phyloP scores from a whole-genome alignment of 129 eudicot genomes.

The Saposhnikovia divaricata region DNA sequence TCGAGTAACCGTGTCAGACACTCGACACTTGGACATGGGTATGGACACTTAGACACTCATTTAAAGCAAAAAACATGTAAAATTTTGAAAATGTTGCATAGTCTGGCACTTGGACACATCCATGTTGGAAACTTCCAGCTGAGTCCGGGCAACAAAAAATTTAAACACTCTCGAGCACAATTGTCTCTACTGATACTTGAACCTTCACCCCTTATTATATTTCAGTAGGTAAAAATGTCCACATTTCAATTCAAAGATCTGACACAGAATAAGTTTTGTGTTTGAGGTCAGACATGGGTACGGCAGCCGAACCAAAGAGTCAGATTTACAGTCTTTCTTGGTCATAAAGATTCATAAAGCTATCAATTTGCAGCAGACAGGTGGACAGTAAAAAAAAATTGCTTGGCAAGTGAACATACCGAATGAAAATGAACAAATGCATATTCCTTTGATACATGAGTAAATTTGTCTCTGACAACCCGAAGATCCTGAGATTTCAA shows the following conservation, averaged over 20 bases:
- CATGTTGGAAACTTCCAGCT: no score
- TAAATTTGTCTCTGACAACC: conserved; percentile 90
- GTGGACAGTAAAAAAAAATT: neutral
- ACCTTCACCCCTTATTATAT: neutral
- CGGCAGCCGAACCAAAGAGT: no score
- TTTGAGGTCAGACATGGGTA: neutral
- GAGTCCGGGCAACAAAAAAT: no score
- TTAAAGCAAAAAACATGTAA: no score
- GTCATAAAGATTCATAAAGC: neutral
- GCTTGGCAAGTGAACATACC: conserved; percentile 30
- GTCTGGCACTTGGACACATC: no score
- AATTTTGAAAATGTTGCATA: no score
- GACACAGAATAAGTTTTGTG: neutral
- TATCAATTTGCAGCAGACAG: neutral
- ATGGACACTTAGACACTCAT: no score
- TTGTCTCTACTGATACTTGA: neutral
- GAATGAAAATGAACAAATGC: conserved; percentile 93
- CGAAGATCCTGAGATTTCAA: conserved; percentile 74
- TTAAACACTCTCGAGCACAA: neutral
- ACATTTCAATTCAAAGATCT: neutral
- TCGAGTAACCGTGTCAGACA: no score
- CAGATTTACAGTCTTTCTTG: neutral
- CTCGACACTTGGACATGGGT: no score
- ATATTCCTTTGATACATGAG: conserved; percentile 97
- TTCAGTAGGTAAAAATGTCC: neutral